Base-by-base conservation (phyloP, 1,139 yeast species). In the Geotrichum macrosporum region DNA sequence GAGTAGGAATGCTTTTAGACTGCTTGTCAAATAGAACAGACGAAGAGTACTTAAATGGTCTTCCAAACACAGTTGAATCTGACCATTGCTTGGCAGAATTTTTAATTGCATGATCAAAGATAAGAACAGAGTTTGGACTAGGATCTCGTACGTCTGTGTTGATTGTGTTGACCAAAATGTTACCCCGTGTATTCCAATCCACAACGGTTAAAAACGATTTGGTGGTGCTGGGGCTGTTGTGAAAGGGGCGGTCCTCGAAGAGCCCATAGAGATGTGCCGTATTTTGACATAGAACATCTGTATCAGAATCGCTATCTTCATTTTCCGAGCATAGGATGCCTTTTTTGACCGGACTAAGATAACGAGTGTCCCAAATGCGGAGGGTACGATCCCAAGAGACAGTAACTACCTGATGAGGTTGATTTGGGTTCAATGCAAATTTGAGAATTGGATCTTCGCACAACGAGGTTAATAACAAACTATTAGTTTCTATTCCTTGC, bases 151-250 rank as follows among this genome's bases (percentile, higher is more conserved):
- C 12, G 3, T 21, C 3, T 15, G 41, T 15, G 13, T 37, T 21
- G 10, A 37, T 16, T n/a, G 31, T n/a, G 5, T 16, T 13, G n/a
- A 21, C 5, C 16, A 37, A 21, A 4, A 37, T 18, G 13, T 15
- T 26, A 21, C 41, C 41, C 10, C 29, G 19, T 10, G 32, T 18
- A 21, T 37, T 37, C 41, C 41, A 37, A 26, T 12, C 29, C 12
- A 37, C 41, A 10, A 33, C 13, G 9, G 41, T 37, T 22, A 27
- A 18, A 10, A 37, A 32, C n/a, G 41, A 37, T 13, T 19, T 37
- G 29, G 12, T 10, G 8, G 13, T 12, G n/a, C 22, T 21, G 31
- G 29, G 16, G n/a, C 26, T 19, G n/a, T n/a, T n/a, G n/a, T n/a
- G n/a, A 13, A 5, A 20, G 27, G 12, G 16, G 18, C 38, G 12